A percentile compares a stretch with the other conserved stretches of the same genome.
These are phyloP conservation scores for Zea luxurians DNA, from an alignment of 176 grass and related monocot genomes.

Conservation along the genomic window DNA sequence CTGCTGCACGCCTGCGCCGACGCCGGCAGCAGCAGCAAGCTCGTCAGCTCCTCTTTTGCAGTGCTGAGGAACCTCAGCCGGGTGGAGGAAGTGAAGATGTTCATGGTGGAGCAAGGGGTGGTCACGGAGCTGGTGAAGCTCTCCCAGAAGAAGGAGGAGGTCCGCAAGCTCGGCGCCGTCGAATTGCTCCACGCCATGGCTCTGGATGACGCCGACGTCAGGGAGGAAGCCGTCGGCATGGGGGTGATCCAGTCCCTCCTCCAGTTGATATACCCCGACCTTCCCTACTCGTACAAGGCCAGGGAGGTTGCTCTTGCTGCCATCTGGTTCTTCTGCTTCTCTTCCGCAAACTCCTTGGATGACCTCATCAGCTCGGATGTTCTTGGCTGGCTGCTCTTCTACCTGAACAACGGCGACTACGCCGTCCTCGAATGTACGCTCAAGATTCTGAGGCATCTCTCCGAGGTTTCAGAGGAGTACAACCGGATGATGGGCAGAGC, in stretches of 20 bases:
- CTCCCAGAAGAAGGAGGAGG: slow-evolving; percentile 61
- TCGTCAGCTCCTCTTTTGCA: slow-evolving; percentile 59
- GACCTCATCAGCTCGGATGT: slow-evolving; percentile 49
- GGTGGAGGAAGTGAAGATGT: slow-evolving; percentile 77
- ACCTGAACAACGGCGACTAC: slow-evolving; percentile 65
- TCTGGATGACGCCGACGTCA: slow-evolving; percentile 50
- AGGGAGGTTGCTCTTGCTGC: slow-evolving; percentile 72
- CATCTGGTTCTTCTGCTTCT: slow-evolving; percentile 70
- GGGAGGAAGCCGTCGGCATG: slow-evolving; percentile 54
- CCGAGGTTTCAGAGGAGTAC: slow-evolving; percentile 62
- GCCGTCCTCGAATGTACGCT: slow-evolving; percentile 62
- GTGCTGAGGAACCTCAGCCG: slow-evolving; percentile 68
- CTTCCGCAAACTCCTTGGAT: slow-evolving; percentile 45
- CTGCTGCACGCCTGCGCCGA: slow-evolving; percentile 53
- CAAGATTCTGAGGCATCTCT: slow-evolving; percentile 56
- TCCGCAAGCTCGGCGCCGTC: slow-evolving; percentile 53
- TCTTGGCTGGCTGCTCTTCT: slow-evolving; percentile 58
- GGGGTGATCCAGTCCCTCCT: slow-evolving; percentile 62
- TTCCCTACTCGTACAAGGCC: slow-evolving; percentile 63
- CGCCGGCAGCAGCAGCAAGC: slow-evolving; percentile 39
- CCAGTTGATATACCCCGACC: slow-evolving; percentile 70
- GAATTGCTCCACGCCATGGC: slow-evolving; percentile 64
- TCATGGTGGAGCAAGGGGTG: slow-evolving; percentile 75
- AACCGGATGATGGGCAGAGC: slow-evolving; percentile 61
- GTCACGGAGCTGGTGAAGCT: slow-evolving; percentile 65